Evolutionary conservation across 2,329 filamentous ascomycete species (phyloP).

Genomic region (Colletotrichum noveboracense): DNA sequence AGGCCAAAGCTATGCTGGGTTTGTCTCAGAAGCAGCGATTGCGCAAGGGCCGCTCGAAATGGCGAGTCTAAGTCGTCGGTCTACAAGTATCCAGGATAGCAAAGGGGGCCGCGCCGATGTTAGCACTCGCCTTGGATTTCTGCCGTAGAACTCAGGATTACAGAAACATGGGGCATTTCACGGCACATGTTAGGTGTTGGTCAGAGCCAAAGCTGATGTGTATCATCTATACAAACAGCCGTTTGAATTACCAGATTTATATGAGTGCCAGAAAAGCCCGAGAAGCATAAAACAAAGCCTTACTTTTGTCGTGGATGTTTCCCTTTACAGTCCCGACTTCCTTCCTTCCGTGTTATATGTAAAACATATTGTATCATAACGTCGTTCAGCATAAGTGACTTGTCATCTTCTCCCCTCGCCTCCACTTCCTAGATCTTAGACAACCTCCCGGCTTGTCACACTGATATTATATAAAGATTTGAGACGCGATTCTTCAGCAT

Average conservation of each 20-base stretch:
- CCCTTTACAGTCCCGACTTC: neutral
- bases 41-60: too few relatives aligned
- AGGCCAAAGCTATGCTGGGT: too few relatives aligned
- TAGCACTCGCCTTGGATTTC: too few relatives aligned
- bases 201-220: neutral
- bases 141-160: too few relatives aligned
- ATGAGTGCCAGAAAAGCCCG: neutral
- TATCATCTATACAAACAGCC: neutral
- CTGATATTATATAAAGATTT: neutral
- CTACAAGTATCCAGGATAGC: too few relatives aligned
- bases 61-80: too few relatives aligned
- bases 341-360: neutral
- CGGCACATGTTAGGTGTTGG: too few relatives aligned
- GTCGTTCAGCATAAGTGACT: neutral
- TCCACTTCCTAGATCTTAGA: neutral
- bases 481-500: neutral
- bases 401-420: neutral
- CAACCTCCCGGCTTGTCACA: neutral
- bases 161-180: too few relatives aligned
- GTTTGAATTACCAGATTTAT: neutral
- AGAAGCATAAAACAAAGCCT: neutral
- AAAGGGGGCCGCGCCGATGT: too few relatives aligned
- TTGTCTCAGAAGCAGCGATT: too few relatives aligned
- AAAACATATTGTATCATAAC: conserved; percentile 6
- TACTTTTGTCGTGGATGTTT: neutral